Percentiles rank a stretch among this genome's conserved stretches.
Evolutionary conservation across 306 rosid genomes (phyloP).

Genomic region (Medicago lupulina): DNA sequence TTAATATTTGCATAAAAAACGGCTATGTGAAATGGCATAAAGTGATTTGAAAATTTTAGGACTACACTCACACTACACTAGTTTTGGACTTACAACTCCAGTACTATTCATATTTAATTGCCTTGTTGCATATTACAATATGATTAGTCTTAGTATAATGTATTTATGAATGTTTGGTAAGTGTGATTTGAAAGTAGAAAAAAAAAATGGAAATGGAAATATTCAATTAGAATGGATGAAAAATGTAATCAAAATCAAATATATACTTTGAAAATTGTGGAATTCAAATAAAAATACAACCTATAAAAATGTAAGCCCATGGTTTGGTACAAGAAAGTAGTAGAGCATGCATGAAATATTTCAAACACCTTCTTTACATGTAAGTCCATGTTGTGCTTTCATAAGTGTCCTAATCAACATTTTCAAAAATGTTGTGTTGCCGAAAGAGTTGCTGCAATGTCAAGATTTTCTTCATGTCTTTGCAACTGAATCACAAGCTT

Average conservation of each 20-base stretch:
- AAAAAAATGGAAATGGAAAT: background rate
- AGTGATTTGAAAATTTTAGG: background rate
- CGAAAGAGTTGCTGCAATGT: too few relatives aligned
- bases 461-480: too few relatives aligned
- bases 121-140: background rate
- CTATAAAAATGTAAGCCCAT: background rate
- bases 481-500: background rate
- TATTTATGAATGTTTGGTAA: slow-evolving; percentile 2
- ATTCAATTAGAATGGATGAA: slow-evolving; percentile 13
- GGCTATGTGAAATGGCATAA: slow-evolving; percentile 25
- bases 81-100: background rate
- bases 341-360: background rate
- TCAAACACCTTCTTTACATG: background rate
- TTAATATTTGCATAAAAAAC: slow-evolving; percentile 9
- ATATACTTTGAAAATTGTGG: slow-evolving; percentile 5
- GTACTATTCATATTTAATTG: slow-evolving; percentile 9
- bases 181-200: slow-evolving; percentile 8
- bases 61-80: background rate
- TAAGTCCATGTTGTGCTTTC: too few relatives aligned
- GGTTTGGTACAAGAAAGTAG: background rate
- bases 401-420: background rate
- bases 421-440: background rate
- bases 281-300: background rate
- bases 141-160: slow-evolving; percentile 2
- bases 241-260: background rate